Base-by-base conservation (phyloP, 1,284 basidiomycete genomes). In the Baeospora myosura region DNA sequence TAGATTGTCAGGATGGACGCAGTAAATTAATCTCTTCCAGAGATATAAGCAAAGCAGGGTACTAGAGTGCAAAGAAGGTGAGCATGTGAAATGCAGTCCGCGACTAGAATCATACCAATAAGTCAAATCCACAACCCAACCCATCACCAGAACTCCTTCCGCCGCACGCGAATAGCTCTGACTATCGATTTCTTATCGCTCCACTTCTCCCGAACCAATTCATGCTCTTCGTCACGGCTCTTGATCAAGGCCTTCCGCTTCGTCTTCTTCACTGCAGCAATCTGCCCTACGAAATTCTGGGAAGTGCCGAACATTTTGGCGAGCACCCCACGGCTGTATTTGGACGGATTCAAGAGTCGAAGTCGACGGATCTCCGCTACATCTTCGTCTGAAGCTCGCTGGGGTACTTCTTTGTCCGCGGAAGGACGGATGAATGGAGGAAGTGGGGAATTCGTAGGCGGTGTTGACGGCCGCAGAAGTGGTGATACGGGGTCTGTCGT, bases 401-500 rank as follows among this genome's bases (percentile, higher is more conserved):
- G 4, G 33, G 56, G 55, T 23, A 60, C 58, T 39, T 50, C 52
- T 2, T 53, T 61, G 46, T 65, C 58, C 30, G 58, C 60, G 5
- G 65, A 58, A 49, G 65, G 60, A 38, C 65, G 73, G 28, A 74
- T 64, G 6, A 73, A 58, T 0, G 71, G 72, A 0, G 69, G 72
- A 2, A 72, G 59, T 7, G 62, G 57, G 1, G 47, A 53, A 2
- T 49, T 48, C 8, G 54, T 46, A 3, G 58, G 44, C 6, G 61
- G 32, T 6, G 63, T 50, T 3, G 63, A 54, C 23, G 66, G 55
- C 2, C 57, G 61, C 10, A 88, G 69, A 2, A 88, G 66, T 0
- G 86, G 82, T 0, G 85, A 88, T 2, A 72, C 61, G 10, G 85
- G 86, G 11, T 70, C 65, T 6, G 76, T 76, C 2, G 76, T 79